Base-by-base conservation (phyloP, 2,329 filamentous ascomycete species). In the Penicillium sp. region DNA sequence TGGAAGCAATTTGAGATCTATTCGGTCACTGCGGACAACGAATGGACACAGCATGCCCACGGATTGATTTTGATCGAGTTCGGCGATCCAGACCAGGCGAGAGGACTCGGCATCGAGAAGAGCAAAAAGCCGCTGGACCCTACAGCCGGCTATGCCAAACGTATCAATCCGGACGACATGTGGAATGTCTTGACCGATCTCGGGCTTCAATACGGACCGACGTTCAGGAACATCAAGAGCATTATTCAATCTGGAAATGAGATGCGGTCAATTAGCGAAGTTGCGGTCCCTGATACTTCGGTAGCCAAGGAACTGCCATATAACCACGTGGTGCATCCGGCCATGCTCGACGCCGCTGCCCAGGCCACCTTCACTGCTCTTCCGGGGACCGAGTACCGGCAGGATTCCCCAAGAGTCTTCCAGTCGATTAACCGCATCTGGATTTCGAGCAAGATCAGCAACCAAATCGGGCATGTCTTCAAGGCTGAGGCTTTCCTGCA, bases 1-100 rank as follows among this genome's bases (percentile, higher is more conserved):
- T 66, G 58, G 60, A 39, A 60, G n/a, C 12, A 59, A 17, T 66
- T 63, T 31, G 50, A 61, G 31, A 35, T 66, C 6, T 60, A 20
- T 4, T 63, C 63, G 3, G 59, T 49, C 14, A 58, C 48, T 12
- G 54, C 64, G 20, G 58, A 62, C 28, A 60, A 48, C 49, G 20
- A 34, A 35, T 65, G 57, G 62, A 62, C 39, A 20, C 58, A 42
- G 22, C 50, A 65, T 45, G 57, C 52, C 49, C 35, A 55, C 22
- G 63, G 63, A 1, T 34, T 59, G 8, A 57, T 65, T 15, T 12
- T 17, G 11, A 57, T 57, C 20, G 55, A 60, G 6, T 50, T 54
- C 12, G 22, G 28, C 51, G 5, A 20, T 31, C 25, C 28, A 6
- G 31, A 25, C 5, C 43, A 22, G 12, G 43, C 43, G 5, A 22